These are phyloP conservation scores for Fusarium solani-melongenae DNA, from an alignment of 2,329 filamentous ascomycete species.

Conservation along the genomic window DNA sequence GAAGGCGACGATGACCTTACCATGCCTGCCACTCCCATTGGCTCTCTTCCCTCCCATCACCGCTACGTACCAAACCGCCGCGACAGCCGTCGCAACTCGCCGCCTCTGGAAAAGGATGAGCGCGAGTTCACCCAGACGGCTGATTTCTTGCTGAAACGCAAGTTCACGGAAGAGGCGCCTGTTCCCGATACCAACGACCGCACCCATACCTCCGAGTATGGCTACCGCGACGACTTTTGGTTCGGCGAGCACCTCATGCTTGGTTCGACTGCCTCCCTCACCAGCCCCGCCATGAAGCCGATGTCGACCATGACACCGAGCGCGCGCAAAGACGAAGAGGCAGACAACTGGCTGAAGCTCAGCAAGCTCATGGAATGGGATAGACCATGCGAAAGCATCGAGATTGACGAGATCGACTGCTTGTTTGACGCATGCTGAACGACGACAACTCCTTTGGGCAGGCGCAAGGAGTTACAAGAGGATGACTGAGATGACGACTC, in stretches of 20 bases:
- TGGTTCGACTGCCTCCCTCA: conserved; percentile 57
- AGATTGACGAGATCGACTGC: conserved; percentile 91
- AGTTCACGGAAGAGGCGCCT: conserved; percentile 59
- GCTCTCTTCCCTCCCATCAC: conserved; percentile 68
- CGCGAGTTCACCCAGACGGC: conserved; percentile 97
- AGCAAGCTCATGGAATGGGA: conserved; percentile 65
- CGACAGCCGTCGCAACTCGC: conserved; percentile 76
- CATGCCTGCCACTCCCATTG: conserved; percentile 71
- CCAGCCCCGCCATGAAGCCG: conserved; percentile 65
- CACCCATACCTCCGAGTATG: conserved; percentile 47
- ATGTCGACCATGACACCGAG: conserved; percentile 42
- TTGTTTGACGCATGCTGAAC: conserved; percentile 80
- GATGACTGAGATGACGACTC: conserved; percentile 38
- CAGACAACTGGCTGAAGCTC: conserved; percentile 55
- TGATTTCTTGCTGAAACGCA: conserved; percentile 79
- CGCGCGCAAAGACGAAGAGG: conserved; percentile 52
- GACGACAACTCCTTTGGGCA: conserved; percentile 20
- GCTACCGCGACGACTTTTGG: conserved; percentile 61
- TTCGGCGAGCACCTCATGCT: conserved; percentile 60
- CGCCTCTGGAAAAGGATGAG: conserved; percentile 92
- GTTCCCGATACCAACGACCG: conserved; percentile 47
- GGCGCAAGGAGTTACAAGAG: conserved; percentile 35
- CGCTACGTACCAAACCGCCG: conserved; percentile 51
- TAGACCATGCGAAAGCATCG: conserved; percentile 85
- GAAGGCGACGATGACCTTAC: conserved; percentile 71